Evolutionary conservation across 2,329 filamentous ascomycete genomes (phyloP).

Genomic region (Dendryphion nanum): DNA sequence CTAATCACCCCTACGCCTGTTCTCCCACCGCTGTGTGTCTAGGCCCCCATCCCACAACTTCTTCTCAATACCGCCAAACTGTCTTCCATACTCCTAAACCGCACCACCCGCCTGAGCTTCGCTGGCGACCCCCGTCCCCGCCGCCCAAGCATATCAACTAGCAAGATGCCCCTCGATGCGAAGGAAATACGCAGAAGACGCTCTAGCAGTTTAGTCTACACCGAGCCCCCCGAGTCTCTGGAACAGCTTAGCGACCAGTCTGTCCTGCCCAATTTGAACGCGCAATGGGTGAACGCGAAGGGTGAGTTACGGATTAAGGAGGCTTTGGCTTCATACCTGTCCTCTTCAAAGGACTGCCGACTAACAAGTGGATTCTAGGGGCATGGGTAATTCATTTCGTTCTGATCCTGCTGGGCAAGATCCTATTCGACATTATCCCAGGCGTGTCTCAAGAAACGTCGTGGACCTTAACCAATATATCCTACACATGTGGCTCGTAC

Average conservation of each 20-base stretch:
- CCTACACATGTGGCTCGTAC: slow-evolving; percentile 98
- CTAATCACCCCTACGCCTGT: slow-evolving; percentile 6
- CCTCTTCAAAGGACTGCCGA: no score
- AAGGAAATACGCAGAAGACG: slow-evolving; percentile 76
- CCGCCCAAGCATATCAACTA: slow-evolving; percentile 25
- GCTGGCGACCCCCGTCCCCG: slow-evolving; percentile 68
- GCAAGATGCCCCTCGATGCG: slow-evolving; percentile 42
- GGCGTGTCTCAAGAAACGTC: slow-evolving; percentile 97
- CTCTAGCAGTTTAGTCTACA: slow-evolving; percentile 98
- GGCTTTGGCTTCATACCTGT: no score
- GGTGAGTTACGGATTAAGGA: slow-evolving; percentile 60
- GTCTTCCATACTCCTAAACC: slow-evolving; percentile 87
- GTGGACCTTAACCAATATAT: slow-evolving; percentile 98
- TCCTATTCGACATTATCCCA: slow-evolving; percentile 94
- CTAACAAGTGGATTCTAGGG: no score
- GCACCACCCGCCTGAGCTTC: slow-evolving; percentile 76
- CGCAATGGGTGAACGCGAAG: slow-evolving; percentile 99
- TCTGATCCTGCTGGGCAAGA: slow-evolving; percentile 86
- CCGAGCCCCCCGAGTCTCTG: slow-evolving; percentile 92
- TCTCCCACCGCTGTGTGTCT: neutral
- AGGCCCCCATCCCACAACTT: slow-evolving; percentile 5
- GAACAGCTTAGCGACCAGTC: slow-evolving; percentile 98
- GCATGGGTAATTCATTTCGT: slow-evolving; percentile 98
- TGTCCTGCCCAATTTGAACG: slow-evolving; percentile 90
- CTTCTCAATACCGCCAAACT: slow-evolving; percentile 81